Conservation (phyloP, 1,139 yeast genomes). For the Suhomyces bolitotheri region DNA sequence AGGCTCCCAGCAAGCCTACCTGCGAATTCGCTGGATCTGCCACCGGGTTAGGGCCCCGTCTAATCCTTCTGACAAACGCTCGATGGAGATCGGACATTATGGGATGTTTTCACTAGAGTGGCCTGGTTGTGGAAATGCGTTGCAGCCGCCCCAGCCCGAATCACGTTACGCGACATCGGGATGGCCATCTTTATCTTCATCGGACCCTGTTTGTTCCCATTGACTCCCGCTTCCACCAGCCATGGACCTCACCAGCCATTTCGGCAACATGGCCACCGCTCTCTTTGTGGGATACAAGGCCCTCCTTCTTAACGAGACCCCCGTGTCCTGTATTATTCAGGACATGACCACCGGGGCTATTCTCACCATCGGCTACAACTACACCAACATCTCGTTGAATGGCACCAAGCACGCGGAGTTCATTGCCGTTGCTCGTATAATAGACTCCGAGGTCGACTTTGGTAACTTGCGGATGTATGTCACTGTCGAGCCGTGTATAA, state of each 20-base stretch:
- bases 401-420: conserved; percentile 95
- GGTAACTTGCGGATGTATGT: conserved; percentile 68
- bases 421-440: conserved; percentile 45
- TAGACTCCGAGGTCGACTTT: conserved; percentile 46
- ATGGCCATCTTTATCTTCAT: too few relatives aligned
- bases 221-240: background rate
- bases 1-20: background rate
- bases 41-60: conserved; percentile 1
- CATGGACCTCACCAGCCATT: conserved; percentile 29
- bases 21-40: background rate
- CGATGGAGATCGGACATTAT: conserved; percentile 18
- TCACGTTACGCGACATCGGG: too few relatives aligned
- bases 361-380: conserved; percentile 81
- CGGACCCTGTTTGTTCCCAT: too few relatives aligned
- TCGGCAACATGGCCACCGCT: conserved; percentile 39
- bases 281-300: conserved; percentile 46
- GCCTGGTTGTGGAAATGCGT: too few relatives aligned
- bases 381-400: conserved; percentile 79
- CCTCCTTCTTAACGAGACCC: conserved; percentile 62
- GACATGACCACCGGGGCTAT: conserved; percentile 46
- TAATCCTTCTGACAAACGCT: conserved; percentile 10
- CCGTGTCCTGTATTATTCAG: conserved; percentile 67
- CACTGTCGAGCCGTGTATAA: conserved; percentile 96
- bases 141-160: too few relatives aligned
- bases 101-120: too few relatives aligned